Base-by-base conservation (phyloP, 2,329 filamentous ascomycete species). In the Alternaria sp. region DNA sequence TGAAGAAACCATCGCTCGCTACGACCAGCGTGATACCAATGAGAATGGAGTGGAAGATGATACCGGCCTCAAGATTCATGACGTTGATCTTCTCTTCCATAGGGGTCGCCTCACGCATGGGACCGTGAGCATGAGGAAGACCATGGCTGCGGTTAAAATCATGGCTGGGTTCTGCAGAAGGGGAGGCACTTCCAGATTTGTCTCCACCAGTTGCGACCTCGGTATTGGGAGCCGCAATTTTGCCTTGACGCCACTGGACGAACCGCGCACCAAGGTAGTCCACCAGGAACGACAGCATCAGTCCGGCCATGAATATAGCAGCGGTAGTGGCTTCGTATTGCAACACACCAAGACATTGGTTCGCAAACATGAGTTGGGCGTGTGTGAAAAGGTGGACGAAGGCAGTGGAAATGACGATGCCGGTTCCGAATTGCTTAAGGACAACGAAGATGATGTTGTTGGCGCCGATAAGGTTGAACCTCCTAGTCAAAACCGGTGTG, bases 321-420 rank as follows among this genome's bases (percentile, higher is more conserved):
- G 89, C 86, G 0, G 90, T 87, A 0, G 88, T 91, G 4, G 82
- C 86, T 75, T 94, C 91, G 68, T 91, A 94, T 5, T 80, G 73
- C 3, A 93, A 78, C 7, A 84, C 82, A 4, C 88, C 88, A 12
- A 94, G 78, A 68, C 91, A 94, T 51, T 87, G 80, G 65, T 91
- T 92, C 20, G 75, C 80, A 68, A 94, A 93, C 88, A 92, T 91
- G 28, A 93, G 82, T 7, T 83, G 79, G 0, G 91, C 90, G 63
- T 94, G 90, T 0, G 90, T 92, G 69, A 89, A 88, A 11, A 94
- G 84, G 88, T 91, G 64, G 16, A 92, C 81, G 65, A 92, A 89
- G 0, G 89, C 89, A 0, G 90, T 92, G 0, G 89, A 87, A 41
- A 92, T 85, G 74, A 92, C 88, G 64, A 92, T 86, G 12, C 90